Evolutionary conservation across 345 rosid species (phyloP).

Genomic region (Fremontodendron californicum): DNA sequence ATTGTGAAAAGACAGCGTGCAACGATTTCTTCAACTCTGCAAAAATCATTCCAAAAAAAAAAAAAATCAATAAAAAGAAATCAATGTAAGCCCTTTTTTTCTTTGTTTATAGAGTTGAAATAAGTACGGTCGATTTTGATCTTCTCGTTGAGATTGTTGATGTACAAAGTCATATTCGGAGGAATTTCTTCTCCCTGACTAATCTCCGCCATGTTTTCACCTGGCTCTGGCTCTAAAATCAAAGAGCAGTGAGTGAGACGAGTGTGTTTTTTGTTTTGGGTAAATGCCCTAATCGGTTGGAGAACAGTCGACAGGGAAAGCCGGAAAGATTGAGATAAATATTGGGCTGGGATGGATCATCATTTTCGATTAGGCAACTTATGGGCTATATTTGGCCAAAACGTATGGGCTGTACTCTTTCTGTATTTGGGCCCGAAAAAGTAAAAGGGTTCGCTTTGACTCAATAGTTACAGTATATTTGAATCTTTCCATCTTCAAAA

Average conservation of each 20-base stretch:
- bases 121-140: conserved; percentile 72
- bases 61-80: neutral
- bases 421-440: too few relatives aligned
- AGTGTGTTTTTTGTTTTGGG: neutral
- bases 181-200: conserved; percentile 50
- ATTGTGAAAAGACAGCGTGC: conserved; percentile 82
- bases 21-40: conserved; percentile 89
- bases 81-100: neutral
- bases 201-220: conserved; percentile 44
- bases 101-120: neutral
- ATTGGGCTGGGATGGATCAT: neutral
- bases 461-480: too few relatives aligned
- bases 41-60: neutral
- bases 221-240: neutral
- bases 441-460: too few relatives aligned
- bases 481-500: too few relatives aligned
- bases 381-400: neutral
- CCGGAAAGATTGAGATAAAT: neutral
- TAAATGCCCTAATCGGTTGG: conserved; percentile 1
- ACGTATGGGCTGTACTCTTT: neutral
- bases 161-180: conserved; percentile 79
- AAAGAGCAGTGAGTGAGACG: neutral
- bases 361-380: neutral
- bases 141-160: conserved; percentile 97
- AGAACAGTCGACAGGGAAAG: neutral